Evolutionary conservation across 2,329 filamentous ascomycete species (phyloP).

Genomic region (Pochonia chlamydosporia): DNA sequence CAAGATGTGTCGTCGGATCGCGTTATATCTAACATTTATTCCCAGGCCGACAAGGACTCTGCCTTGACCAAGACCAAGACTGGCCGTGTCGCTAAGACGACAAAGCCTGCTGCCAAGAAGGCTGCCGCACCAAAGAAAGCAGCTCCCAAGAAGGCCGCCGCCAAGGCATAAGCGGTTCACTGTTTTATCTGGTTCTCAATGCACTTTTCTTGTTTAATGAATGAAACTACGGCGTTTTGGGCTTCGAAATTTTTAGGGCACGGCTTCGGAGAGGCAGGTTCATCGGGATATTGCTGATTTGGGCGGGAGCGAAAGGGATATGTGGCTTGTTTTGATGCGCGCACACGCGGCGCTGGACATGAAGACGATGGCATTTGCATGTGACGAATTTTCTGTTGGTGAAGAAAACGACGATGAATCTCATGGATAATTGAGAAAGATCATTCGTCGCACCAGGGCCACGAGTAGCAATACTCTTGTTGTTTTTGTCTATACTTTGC

Average conservation of each 20-base stretch:
- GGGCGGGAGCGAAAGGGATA: slow-evolving; percentile 13
- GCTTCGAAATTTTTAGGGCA: slow-evolving; percentile 17
- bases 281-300: slow-evolving; percentile 13
- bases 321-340: slow-evolving; percentile 15
- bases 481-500: neutral
- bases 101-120: slow-evolving; percentile 43
- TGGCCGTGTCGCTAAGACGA: slow-evolving; percentile 72
- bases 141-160: slow-evolving; percentile 38
- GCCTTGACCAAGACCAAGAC: slow-evolving; percentile 78
- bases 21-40: neutral
- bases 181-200: slow-evolving; percentile 17
- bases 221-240: slow-evolving; percentile 28
- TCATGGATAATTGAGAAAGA: neutral
- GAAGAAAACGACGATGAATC: neutral
- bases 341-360: slow-evolving; percentile 13
- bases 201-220: slow-evolving; percentile 24
- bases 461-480: neutral
- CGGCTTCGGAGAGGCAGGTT: slow-evolving; percentile 12
- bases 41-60: slow-evolving; percentile 52
- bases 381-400: slow-evolving; percentile 4
- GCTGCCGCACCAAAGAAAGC: slow-evolving; percentile 39
- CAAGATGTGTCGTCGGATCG: neutral
- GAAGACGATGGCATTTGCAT: slow-evolving; percentile 10
- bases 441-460: slow-evolving; percentile 3
- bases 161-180: slow-evolving; percentile 29